These are phyloP conservation scores for Dictyostelium capitatum DNA, from an alignment of 78 protist species.

Conservation along the genomic window DNA sequence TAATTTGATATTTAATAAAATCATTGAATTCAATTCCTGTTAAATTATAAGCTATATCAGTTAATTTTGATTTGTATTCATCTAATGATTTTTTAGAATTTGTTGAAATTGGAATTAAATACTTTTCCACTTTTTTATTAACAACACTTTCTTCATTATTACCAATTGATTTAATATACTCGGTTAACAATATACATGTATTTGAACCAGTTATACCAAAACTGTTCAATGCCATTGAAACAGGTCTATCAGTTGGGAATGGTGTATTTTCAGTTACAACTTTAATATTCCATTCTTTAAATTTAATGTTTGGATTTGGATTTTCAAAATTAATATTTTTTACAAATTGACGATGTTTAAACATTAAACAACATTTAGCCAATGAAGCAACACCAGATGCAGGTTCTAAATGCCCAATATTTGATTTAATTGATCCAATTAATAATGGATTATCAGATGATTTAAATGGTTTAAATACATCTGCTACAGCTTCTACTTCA, in stretches of 20 bases:
- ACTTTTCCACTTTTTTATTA: too few species aligned
- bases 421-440: slow-evolving; percentile 85
- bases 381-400: slow-evolving; percentile 74
- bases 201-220: slow-evolving; percentile 93
- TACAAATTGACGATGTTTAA: slow-evolving; percentile 34
- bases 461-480: slow-evolving; percentile 10
- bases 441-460: slow-evolving; percentile 13
- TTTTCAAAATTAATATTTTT: slow-evolving; percentile 22
- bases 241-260: not conserved
- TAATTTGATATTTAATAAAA: too few species aligned
- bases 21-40: too few species aligned
- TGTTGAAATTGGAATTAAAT: slow-evolving; percentile 53
- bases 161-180: too few species aligned
- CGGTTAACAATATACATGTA: slow-evolving; percentile 56
- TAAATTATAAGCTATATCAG: too few species aligned
- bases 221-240: slow-evolving; percentile 79
- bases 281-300: slow-evolving; percentile 32
- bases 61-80: too few species aligned
- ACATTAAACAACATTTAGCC: slow-evolving; percentile 71
- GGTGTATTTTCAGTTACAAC: not conserved
- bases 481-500: slow-evolving; percentile 16
- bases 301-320: slow-evolving; percentile 45
- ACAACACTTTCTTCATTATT: too few species aligned
- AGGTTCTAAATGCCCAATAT: slow-evolving; percentile 87
- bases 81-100: slow-evolving; percentile 44